Percentiles rank a stretch among this genome's conserved stretches.
Conservation (phyloP, 106 monocot species). For the Dendrobium officinale region DNA sequence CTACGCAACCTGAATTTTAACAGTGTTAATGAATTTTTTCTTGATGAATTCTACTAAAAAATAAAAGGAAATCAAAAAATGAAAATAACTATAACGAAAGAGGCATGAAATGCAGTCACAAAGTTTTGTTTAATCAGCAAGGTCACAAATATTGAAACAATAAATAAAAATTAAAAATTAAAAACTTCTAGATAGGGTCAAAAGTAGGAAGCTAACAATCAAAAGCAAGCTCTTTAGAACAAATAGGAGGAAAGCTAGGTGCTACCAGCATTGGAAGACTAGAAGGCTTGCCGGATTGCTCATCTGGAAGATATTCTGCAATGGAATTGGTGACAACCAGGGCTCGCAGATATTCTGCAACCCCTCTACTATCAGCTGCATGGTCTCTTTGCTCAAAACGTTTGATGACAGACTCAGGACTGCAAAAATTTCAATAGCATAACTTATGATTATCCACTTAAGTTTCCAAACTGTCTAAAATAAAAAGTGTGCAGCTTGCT, state of each 20-base stretch:
- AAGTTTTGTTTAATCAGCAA: not conserved
- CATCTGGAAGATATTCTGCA: slow-evolving; percentile 78
- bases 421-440: slow-evolving; percentile 28
- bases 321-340: slow-evolving; percentile 76
- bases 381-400: slow-evolving; percentile 80
- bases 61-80: not conserved
- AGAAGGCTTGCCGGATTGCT: slow-evolving; percentile 60
- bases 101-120: not conserved
- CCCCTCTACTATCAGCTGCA: slow-evolving; percentile 79
- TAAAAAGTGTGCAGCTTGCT: slow-evolving; percentile 1
- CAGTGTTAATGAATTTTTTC: not conserved
- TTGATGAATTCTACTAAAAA: not conserved
- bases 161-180: not conserved
- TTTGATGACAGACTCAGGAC: slow-evolving; percentile 76
- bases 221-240: not conserved
- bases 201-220: not conserved
- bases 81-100: not conserved
- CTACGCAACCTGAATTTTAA: slow-evolving; percentile 1
- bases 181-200: not conserved
- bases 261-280: slow-evolving; percentile 77
- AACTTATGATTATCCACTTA: not conserved
- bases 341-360: slow-evolving; percentile 83
- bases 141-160: not conserved
- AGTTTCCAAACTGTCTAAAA: not conserved
- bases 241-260: slow-evolving; percentile 7